Base-by-base conservation (phyloP, 306 rosid species). In the Cicer bijugum region DNA sequence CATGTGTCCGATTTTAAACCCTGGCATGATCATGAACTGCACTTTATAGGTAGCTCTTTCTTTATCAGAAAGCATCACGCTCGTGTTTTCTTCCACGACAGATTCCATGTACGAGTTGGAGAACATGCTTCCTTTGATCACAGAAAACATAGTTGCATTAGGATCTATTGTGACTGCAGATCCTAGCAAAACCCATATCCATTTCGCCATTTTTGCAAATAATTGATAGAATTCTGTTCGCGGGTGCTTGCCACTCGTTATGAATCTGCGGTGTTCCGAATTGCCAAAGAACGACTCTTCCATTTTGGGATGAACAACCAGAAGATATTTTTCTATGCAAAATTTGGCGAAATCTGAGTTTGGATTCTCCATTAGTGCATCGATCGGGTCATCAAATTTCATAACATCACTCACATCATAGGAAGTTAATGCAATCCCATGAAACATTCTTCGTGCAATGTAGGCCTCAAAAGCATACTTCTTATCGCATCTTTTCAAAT, bases 381-480 rank as follows among this genome's bases (percentile, higher is more conserved):
- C 88, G 17, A 90, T 57, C 2, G 96, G 96, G 47, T 90, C 90
- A 71, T 79, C 89, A 72, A 60, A 85, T 80, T 82, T 89, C 92
- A 85, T 68, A 14, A 85, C 52, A 60, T 70, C 78, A 71, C 83
- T 83, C 53, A 85, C 86, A 71, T 84, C 64, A 68, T 74, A 56
- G 23, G 84, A 75, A 12, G 79, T 23, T 16, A 73, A 64, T 1
- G 62, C 48, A 50, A 78, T 55, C 55, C 80, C 92, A 15, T 71
- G 50, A 73, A 93, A 93, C 96, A 93, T 88, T 84, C 89, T 82
- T 47, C 85, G 79, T 0, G 83, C 82, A 74, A 93, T 86, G 88
- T 84, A 88, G 82, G 98, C 90, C 82, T 93, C 98, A 52, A 93
- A 89, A 46, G 88, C 93, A 67, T 88, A 89, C 72, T 91, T 90